Evolutionary conservation across 192 early-diverging fungal genomes (phyloP).

Genomic region (Podila verticillata): DNA sequence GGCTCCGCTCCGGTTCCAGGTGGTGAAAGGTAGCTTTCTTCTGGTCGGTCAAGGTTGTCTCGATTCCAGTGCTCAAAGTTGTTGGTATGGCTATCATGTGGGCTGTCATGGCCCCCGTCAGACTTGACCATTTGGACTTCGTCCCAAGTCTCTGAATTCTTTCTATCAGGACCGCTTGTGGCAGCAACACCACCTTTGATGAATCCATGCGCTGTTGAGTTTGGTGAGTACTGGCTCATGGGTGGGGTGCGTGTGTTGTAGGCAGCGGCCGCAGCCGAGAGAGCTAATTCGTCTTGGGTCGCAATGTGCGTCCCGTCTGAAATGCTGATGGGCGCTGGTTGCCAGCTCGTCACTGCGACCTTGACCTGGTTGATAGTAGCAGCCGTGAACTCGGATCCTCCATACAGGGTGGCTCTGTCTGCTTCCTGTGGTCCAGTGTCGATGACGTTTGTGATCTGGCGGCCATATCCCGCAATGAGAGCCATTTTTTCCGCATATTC

Average conservation of each 20-base stretch:
- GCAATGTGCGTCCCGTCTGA: constrained; percentile 31
- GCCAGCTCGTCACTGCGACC: constrained; percentile 48
- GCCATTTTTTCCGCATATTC: constrained; percentile 54
- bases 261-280: constrained; percentile 18
- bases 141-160: constrained; percentile 21
- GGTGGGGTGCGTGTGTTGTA: constrained; percentile 30
- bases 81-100: constrained; percentile 6
- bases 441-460: constrained; percentile 48
- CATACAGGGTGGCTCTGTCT: constrained; percentile 25
- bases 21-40: constrained; percentile 13
- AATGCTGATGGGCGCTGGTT: constrained; percentile 24
- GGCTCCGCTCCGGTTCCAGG: constrained; percentile 14
- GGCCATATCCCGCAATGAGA: constrained; percentile 54
- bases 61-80: constrained; percentile 39
- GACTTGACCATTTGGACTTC: constrained; percentile 26
- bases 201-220: background rate
- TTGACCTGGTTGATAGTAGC: constrained; percentile 45
- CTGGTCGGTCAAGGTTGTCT: constrained; percentile 7
- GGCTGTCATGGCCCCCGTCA: constrained; percentile 11
- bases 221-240: constrained; percentile 5
- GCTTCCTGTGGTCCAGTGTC: constrained; percentile 35
- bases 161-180: background rate
- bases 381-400: constrained; percentile 46
- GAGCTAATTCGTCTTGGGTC: constrained; percentile 31
- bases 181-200: background rate